A percentile compares a stretch with the other conserved stretches of the same genome.
Evolutionary conservation across 768 basidiomycete species (phyloP).

Genomic region (Lactarius akahatsu): DNA sequence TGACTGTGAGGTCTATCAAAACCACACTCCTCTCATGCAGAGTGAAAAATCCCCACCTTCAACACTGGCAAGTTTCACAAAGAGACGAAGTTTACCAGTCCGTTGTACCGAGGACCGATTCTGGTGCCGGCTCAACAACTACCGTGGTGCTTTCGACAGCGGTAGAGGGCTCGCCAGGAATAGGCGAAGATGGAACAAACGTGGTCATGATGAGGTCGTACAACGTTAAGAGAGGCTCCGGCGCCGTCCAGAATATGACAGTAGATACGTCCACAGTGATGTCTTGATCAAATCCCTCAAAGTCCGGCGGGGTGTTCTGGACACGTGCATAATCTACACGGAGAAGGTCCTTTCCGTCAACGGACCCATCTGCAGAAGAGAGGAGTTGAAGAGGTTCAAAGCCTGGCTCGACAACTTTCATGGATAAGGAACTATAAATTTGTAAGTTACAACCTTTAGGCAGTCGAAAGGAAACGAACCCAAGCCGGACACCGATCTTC

Average conservation of each 20-base stretch:
- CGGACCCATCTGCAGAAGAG: slow-evolving; percentile 51
- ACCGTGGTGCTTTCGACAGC: slow-evolving; percentile 1
- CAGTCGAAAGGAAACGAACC: slow-evolving; percentile 42
- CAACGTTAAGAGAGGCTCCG: slow-evolving; percentile 84
- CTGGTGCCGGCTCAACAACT: slow-evolving; percentile 3
- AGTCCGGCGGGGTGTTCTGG: slow-evolving; percentile 85
- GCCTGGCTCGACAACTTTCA: slow-evolving; percentile 65
- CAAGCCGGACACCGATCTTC: slow-evolving; percentile 78
- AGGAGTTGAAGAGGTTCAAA: slow-evolving; percentile 59
- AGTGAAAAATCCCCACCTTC: slow-evolving; percentile 51
- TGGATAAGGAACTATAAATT: slow-evolving; percentile 60
- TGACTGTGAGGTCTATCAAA: slow-evolving; percentile 47
- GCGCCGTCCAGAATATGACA: slow-evolving; percentile 82
- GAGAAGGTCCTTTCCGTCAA: slow-evolving; percentile 64
- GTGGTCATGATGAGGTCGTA: slow-evolving; percentile 99
- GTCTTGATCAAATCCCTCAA: slow-evolving; percentile 85
- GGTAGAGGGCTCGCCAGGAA: slow-evolving; percentile 14
- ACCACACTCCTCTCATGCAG: not conserved
- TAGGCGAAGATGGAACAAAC: slow-evolving; percentile 60
- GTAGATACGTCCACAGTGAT: slow-evolving; percentile 88
- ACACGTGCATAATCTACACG: slow-evolving; percentile 75
- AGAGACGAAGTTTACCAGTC: slow-evolving; percentile 65
- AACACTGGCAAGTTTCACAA: slow-evolving; percentile 81
- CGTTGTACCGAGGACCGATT: slow-evolving; percentile 13
- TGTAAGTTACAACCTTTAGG: slow-evolving; percentile 25